phyloP scores from a whole-genome alignment of 192 early-diverging fungal species.

The Backusella australiensis region DNA sequence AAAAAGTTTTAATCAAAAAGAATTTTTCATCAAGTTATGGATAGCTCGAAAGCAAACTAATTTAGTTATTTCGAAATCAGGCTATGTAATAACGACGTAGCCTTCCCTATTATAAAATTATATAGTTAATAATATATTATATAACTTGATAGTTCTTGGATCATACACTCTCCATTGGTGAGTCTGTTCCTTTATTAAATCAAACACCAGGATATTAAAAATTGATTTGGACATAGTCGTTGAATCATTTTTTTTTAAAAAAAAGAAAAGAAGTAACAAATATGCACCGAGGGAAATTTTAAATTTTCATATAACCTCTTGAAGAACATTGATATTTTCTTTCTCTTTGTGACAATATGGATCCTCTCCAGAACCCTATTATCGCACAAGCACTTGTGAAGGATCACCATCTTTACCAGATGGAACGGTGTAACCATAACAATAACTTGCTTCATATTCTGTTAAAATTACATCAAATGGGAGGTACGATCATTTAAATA shows the following conservation, averaged over 20 bases:
- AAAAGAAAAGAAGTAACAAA: neutral
- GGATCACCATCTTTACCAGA: neutral
- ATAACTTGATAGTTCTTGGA: too few relatives aligned
- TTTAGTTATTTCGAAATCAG: too few relatives aligned
- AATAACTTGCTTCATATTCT: neutral
- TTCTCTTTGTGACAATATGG: neutral
- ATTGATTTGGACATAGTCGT: neutral
- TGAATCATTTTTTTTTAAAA: neutral
- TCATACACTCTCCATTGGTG: too few relatives aligned
- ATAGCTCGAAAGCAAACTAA: too few relatives aligned
- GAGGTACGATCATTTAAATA: neutral
- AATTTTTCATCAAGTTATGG: too few relatives aligned
- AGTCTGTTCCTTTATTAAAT: too few relatives aligned
- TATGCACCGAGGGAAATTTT: neutral
- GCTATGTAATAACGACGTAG: too few relatives aligned
- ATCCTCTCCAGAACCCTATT: neutral
- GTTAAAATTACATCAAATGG: neutral
- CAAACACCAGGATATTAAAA: too few relatives aligned
- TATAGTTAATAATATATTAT: too few relatives aligned
- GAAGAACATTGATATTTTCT: neutral
- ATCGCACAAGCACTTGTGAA: neutral
- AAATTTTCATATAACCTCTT: neutral
- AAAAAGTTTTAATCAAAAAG: too few relatives aligned
- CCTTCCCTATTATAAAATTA: too few relatives aligned
- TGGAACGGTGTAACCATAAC: neutral